Evolutionary conservation across 148 eudicot species (phyloP).

Genomic region (Pharnaceum exiguum): DNA sequence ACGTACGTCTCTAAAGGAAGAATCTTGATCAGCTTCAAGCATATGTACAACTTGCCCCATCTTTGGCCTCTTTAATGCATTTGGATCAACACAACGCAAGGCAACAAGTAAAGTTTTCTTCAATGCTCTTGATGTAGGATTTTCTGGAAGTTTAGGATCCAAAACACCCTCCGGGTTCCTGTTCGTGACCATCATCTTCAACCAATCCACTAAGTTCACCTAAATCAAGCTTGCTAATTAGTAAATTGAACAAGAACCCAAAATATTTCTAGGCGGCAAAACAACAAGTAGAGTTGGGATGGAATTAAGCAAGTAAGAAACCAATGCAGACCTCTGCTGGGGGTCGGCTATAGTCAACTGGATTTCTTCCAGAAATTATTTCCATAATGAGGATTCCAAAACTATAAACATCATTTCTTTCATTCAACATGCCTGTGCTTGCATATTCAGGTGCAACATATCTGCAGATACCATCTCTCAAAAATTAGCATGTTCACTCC

Average conservation of each 20-base stretch:
- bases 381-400: conserved; percentile 77
- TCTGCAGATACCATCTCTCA: conserved; percentile 25
- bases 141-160: conserved; percentile 63
- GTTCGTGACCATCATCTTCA: conserved; percentile 56
- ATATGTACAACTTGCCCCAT: conserved; percentile 72
- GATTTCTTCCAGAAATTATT: conserved; percentile 60
- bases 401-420: conserved; percentile 72
- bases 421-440: conserved; percentile 74
- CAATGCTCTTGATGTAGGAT: conserved; percentile 47
- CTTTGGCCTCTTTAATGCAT: conserved; percentile 58
- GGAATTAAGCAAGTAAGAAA: too few species aligned
- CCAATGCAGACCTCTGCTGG: conserved; percentile 47
- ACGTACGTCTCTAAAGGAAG: conserved; percentile 48
- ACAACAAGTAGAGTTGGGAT: not conserved
- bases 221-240: conserved; percentile 17
- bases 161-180: conserved; percentile 57
- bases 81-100: conserved; percentile 65
- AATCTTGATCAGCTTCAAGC: conserved; percentile 63
- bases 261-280: not conserved
- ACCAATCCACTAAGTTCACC: conserved; percentile 79
- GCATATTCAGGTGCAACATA: conserved; percentile 86
- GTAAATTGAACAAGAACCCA: not conserved
- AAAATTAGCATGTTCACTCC: not conserved
- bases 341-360: conserved; percentile 62
- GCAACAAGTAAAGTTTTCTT: conserved; percentile 57